Evolutionary conservation across 345 rosid species (phyloP), one percentile per base, ranked within the genome.

Genomic region (Eucalyptus melliodora): DNA sequence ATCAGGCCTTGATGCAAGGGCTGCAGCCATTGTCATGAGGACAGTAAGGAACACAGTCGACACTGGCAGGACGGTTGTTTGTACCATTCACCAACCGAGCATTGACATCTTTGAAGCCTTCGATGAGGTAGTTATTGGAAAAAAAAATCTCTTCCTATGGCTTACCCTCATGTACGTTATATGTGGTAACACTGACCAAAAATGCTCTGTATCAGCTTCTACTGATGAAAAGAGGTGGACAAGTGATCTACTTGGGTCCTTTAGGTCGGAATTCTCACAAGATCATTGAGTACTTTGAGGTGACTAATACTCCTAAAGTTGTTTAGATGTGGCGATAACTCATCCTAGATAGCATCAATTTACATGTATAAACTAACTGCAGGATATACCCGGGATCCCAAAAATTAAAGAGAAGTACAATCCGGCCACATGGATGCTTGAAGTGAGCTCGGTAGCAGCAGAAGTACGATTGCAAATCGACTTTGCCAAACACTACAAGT

Each of bases 351-450:
- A 40, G 85, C 85, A 40, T 77, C 85, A 23, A 77, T 77, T 86
- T 23, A 86, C 44, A 16, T 40, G 72, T 40, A 6, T 65, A 65
- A 34, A 83, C 49, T 65, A 34, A 83, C 42, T 88, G 19, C 91
- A 94, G 95, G 92, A 92, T 56, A 88, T 94, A 89, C 92, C 93
- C 6, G 94, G 95, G 50, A 93, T 92, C 87, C 91, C 96, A 16
- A 91, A 88, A 88, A 94, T 94, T 85, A 92, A 89, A 87, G 94
- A 93, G 4, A 92, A 89, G 89, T 92, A 93, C 80, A 94, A 94
- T 90, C 96, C 95, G 24, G 96, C 96, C 59, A 92, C 95, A 77
- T 94, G 96, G 96, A 93, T 94, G 95, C 91, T 94, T 13, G 95
- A 94, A 90, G 94, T 90, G 72, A 94, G 95, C 91, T 91, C 93